phyloP scores from a whole-genome alignment of 192 early-diverging fungal species.

The Helicostylum pulchrum region DNA sequence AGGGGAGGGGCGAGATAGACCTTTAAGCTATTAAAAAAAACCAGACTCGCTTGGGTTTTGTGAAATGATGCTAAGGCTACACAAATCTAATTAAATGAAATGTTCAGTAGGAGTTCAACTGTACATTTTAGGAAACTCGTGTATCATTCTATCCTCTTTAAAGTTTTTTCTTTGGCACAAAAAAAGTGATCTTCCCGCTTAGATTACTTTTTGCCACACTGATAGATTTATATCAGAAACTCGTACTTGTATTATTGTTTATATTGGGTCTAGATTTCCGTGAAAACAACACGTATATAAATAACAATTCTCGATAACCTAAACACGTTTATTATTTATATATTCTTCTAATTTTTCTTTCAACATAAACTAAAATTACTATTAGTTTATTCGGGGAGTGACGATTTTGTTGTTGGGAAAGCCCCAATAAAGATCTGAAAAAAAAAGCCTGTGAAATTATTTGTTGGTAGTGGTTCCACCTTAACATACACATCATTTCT shows the following conservation, averaged over 20 bases:
- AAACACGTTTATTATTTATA: not conserved
- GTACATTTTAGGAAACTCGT: conserved; percentile 1
- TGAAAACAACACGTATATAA: not conserved
- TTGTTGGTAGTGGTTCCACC: not conserved
- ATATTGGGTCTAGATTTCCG: not conserved
- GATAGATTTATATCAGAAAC: not conserved
- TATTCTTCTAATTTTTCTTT: conserved; percentile 11
- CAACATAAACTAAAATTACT: not conserved
- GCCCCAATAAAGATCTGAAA: too few species aligned
- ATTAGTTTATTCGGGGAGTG: too few species aligned
- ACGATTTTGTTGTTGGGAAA: not conserved
- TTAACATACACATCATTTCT: not conserved
- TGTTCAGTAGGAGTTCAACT: conserved; percentile 15
- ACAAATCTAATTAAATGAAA: conserved; percentile 14
- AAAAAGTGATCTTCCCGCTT: too few species aligned
- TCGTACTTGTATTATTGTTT: not conserved
- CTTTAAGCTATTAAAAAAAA: conserved; percentile 3
- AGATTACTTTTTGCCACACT: not conserved
- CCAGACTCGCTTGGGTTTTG: not conserved
- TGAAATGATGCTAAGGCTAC: conserved; percentile 1
- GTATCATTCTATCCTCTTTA: not conserved
- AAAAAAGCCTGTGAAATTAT: not conserved
- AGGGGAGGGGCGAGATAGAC: too few species aligned
- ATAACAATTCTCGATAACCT: not conserved
- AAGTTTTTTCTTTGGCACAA: conserved; percentile 3